Conservation (phyloP, 169 alveolate species). For the Sarcocystis neurona region DNA sequence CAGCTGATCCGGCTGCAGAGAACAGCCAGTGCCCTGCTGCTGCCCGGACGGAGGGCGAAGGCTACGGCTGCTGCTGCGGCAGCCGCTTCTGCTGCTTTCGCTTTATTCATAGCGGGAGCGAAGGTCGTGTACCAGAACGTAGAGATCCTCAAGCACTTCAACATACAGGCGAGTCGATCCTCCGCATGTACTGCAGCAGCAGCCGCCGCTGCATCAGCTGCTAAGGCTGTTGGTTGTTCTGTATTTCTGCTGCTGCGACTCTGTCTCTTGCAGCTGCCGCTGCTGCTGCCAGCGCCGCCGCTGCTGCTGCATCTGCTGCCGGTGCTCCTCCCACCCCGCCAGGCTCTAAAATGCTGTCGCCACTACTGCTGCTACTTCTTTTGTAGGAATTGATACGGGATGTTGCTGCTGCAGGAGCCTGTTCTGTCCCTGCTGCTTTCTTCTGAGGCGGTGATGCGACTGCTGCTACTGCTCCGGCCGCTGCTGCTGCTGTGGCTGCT, state of each 20-base stretch:
- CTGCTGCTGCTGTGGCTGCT: background rate
- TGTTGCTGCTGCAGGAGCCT: background rate
- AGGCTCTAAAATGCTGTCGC: background rate
- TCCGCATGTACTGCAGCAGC: too few relatives aligned
- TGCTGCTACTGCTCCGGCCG: background rate
- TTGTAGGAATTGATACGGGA: too few relatives aligned
- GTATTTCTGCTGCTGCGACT: background rate
- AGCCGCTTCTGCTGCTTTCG: background rate
- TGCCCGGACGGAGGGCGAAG: background rate
- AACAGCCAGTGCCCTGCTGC: background rate
- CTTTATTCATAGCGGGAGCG: background rate
- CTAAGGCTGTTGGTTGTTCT: too few relatives aligned
- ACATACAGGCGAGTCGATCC: background rate
- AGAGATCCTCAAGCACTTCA: constrained; percentile 20
- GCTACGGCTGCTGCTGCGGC: background rate
- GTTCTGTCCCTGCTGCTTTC: constrained; percentile 19
- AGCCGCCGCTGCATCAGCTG: too few relatives aligned
- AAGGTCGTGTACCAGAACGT: background rate
- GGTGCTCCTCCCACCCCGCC: background rate
- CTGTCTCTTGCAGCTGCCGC: background rate
- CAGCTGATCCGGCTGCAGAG: too few relatives aligned
- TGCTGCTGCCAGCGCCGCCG: constrained; percentile 14
- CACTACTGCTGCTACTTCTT: constrained; percentile 13
- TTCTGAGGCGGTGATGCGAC: background rate
- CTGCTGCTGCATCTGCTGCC: constrained; percentile 21